Conservation (phyloP, 345 rosid species). For the Citrus hindsii region DNA sequence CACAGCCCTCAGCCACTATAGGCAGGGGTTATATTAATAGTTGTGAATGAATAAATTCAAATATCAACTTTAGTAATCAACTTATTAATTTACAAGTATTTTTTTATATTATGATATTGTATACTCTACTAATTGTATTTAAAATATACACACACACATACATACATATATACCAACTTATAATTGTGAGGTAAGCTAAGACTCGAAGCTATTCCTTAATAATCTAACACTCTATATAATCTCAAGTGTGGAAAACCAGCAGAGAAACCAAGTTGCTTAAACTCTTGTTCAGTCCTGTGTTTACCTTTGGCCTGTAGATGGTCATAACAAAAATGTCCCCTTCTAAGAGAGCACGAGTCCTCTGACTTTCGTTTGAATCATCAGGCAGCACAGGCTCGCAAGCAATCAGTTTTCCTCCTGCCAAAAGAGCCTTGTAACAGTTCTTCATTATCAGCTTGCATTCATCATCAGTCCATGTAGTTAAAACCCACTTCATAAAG, state of each 20-base stretch:
- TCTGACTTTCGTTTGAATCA: conserved; percentile 58
- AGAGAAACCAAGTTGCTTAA: conserved; percentile 54
- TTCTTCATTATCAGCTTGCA: conserved; percentile 77
- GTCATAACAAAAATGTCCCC: conserved; percentile 87
- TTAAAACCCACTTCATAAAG: conserved; percentile 89
- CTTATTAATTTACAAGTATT: too few relatives aligned
- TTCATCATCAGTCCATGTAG: conserved; percentile 78
- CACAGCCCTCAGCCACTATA: too few relatives aligned
- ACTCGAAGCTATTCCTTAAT: too few relatives aligned
- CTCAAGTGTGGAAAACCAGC: conserved; percentile 60
- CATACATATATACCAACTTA: too few relatives aligned
- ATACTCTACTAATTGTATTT: too few relatives aligned
- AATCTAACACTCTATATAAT: neutral
- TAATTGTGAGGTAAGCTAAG: too few relatives aligned
- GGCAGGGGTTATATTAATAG: too few relatives aligned
- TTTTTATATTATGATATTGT: too few relatives aligned
- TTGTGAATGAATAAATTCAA: too few relatives aligned
- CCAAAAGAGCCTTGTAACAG: conserved; percentile 71
- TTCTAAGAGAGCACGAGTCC: conserved; percentile 77
- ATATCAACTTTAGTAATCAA: too few relatives aligned
- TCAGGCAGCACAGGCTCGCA: conserved; percentile 79
- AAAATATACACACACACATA: too few relatives aligned
- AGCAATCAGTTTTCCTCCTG: conserved; percentile 77
- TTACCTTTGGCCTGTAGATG: conserved; percentile 73
- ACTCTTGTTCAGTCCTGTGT: conserved; percentile 74